phyloP scores from a whole-genome alignment of 257 asterid genomes.

The Ophiorrhiza pumila region DNA sequence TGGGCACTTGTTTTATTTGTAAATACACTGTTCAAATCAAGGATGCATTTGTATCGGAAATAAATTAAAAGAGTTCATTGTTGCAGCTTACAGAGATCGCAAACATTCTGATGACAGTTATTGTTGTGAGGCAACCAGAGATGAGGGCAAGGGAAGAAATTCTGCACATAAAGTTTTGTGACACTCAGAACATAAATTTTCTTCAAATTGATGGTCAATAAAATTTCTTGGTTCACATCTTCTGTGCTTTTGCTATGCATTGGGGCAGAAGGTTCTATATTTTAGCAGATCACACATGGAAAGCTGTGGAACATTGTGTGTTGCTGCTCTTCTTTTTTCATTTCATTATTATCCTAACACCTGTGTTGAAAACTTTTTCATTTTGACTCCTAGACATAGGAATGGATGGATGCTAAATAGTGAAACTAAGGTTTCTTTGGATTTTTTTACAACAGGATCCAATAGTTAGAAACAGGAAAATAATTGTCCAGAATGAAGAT shows the following conservation, averaged over 20 bases:
- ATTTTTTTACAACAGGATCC: background rate
- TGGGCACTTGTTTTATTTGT: background rate
- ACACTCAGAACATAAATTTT: background rate
- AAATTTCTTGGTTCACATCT: background rate
- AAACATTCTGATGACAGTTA: background rate
- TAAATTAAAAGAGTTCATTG: background rate
- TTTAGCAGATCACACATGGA: background rate
- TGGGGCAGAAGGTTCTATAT: slow-evolving; percentile 1
- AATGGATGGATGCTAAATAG: background rate
- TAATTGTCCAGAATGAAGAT: slow-evolving; percentile 5
- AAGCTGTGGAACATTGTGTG: background rate
- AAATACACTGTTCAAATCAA: background rate
- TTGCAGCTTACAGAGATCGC: background rate
- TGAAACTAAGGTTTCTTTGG: background rate
- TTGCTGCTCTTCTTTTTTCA: background rate
- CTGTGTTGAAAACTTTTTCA: background rate
- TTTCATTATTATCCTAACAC: background rate
- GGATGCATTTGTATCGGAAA: background rate
- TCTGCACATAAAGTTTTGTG: background rate
- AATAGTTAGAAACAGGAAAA: slow-evolving; percentile 13
- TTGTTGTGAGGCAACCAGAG: background rate
- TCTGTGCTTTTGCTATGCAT: background rate
- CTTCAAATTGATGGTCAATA: background rate
- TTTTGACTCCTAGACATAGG: background rate
- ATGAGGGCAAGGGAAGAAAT: background rate